Base-by-base conservation (phyloP, 371 early-diverging fungal genomes). In the Lichtheimia hyalospora region DNA sequence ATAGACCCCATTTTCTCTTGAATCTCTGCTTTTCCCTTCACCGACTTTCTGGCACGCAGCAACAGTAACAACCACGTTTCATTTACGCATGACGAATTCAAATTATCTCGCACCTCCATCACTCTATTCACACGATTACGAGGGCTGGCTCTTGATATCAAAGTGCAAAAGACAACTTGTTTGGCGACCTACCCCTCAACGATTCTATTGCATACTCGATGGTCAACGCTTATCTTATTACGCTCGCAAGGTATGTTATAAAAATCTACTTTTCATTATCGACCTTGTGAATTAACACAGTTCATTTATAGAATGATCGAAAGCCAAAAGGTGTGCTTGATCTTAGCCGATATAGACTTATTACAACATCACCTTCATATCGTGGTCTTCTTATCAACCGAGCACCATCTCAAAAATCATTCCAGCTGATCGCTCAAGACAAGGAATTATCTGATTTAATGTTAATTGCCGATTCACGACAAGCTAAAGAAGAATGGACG, bases 191-290 rank as follows among this genome's bases (percentile, higher is more conserved):
- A 44, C 44, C 28, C 34, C 34, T 8, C 54, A 52, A 20, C 55
- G 57, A 60, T 60, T 49, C 5, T 64, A 54, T n/a, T 64, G 60
- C 28, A 48, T 55, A 3, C 60, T 64, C 28, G 65, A 64, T 42
- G 60, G 52, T 13, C 60, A 50, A 14, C 52, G 60, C n/a, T 40
- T 64, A 15, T 55, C 56, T 10, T 60, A 55, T 44, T 64, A 60
- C 40, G 51, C 48, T 20, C 46, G 52, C 21, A 52, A 64, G 42
- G 63, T 63, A 57, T 7, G 43, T 54, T 24, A 4, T n/a, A 49
- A 12, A 51, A 5, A 5, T 34, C 10, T 10, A 6, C 34, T 34
- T 34, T 34, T 34, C 34, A 1, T 8, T 34, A 34, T 34, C 34
- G 10, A 2, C 34, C 6, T 27, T 27, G 10, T 34, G 34, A 34